Conservation (phyloP, 345 rosid species). For the Alliaria petiolata region DNA sequence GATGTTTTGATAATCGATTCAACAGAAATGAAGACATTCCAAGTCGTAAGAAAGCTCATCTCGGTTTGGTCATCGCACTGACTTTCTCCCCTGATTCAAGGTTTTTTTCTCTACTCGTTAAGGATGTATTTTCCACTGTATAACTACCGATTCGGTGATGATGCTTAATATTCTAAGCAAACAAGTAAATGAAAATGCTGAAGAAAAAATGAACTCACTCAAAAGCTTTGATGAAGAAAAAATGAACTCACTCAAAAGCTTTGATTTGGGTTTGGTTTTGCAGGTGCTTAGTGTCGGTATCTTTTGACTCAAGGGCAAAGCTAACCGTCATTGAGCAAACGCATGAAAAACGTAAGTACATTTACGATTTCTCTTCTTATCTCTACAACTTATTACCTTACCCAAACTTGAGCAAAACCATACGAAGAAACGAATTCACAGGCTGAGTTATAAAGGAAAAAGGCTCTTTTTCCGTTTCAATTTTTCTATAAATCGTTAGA, state of each 20-base stretch:
- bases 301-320: conserved; percentile 91
- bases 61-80: conserved; percentile 78
- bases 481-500: neutral
- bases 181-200: neutral
- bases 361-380: neutral
- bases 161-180: neutral
- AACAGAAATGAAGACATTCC: conserved; percentile 39
- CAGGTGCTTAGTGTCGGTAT: conserved; percentile 81
- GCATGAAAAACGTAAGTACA: conserved; percentile 16
- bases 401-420: neutral
- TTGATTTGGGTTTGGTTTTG: conserved; percentile 14
- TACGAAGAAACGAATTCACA: neutral
- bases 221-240: too few species aligned
- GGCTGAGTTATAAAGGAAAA: neutral
- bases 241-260: too few species aligned
- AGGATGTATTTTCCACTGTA: neutral
- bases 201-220: neutral
- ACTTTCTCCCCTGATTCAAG: conserved; percentile 88
- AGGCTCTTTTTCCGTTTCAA: too few species aligned
- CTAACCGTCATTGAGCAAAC: conserved; percentile 46
- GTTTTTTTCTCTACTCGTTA: conserved; percentile 35
- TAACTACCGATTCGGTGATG: neutral
- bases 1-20: conserved; percentile 60
- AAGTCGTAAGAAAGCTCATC: conserved; percentile 64
- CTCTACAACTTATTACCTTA: neutral